Evolutionary conservation across 1,284 basidiomycete species (phyloP), one percentile per base, ranked within the genome.

Genomic region (Leucocoprinus gongylophorus): DNA sequence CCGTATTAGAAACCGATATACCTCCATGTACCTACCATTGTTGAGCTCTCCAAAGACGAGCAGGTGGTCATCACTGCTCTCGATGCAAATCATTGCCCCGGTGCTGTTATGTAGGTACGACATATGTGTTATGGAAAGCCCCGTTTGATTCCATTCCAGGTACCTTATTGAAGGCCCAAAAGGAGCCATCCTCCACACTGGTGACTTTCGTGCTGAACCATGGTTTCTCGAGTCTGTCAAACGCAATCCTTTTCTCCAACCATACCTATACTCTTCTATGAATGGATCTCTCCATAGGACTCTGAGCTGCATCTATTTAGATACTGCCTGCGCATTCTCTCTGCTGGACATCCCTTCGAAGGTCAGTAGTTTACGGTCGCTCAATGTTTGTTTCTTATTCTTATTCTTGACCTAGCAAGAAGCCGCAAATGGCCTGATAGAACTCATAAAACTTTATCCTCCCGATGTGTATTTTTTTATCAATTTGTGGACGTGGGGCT

Each of bases 41-140:
- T 84, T 39, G 78, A 83, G 17, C 68, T 94, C 18, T 74, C 71
- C 7, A 73, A 78, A 5, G 71, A 71, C 8, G 79, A 85, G 52
- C 67, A 64, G 0, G 79, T 93, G 2, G 83, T 73, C 0, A 76
- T 97, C 53, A 95, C 92, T 0, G 74, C 91, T 2, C 69, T 97
- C 13, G 88, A 95, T 59, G 93, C 95, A 1, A 97, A 97, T 62
- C 95, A 97, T 64, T 97, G 93, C 65, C 92, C 91, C 9, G 95
- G 95, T 0, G 85, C 91, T 0, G 82, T 91, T 28, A 97, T 97
- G 94, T 94, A 61, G 43, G 81, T 66, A n/a, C 29, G 2, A 32
- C 39, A 21, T 13, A 13, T 15, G 28, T 18, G 17, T 33, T 12
- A 17, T 39, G 10, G 10, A 21, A 23, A n/a, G 20, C 37, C 38